These are phyloP conservation scores for Metschnikowia lunata DNA, from an alignment of 805 yeast species.

Conservation along the genomic window DNA sequence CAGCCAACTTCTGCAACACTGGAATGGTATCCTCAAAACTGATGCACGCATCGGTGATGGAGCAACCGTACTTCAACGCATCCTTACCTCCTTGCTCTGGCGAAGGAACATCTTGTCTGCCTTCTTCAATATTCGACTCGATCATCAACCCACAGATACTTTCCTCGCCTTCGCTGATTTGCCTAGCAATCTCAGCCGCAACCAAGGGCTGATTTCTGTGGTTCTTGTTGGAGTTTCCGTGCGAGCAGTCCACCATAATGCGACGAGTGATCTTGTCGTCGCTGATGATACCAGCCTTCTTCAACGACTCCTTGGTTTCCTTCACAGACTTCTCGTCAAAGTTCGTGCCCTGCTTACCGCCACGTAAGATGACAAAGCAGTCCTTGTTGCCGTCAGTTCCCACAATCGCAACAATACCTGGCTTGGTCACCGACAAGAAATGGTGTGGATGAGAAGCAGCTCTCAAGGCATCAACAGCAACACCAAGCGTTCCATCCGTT, in stretches of 20 bases:
- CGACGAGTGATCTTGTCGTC: conserved; percentile 45
- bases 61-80: conserved; percentile 83
- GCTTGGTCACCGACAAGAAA: conserved; percentile 95
- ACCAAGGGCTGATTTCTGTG: conserved; percentile 94
- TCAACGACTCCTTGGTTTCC: conserved; percentile 64
- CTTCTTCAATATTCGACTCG: conserved; percentile 88
- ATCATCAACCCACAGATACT: conserved; percentile 90
- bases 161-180: conserved; percentile 75
- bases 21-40: conserved; percentile 83
- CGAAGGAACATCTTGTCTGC: conserved; percentile 78
- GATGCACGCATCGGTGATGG: conserved; percentile 96
- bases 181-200: conserved; percentile 75
- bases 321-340: conserved; percentile 77
- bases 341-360: conserved; percentile 92
- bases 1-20: conserved; percentile 74
- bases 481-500: conserved; percentile 91
- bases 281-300: conserved; percentile 40
- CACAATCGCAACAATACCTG: conserved; percentile 94
- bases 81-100: conserved; percentile 42
- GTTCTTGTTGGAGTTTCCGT: conserved; percentile 94
- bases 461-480: conserved; percentile 89
- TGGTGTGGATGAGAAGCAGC: conserved; percentile 93
- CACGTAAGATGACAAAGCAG: conserved; percentile 92
- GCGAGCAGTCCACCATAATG: conserved; percentile 95
- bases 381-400: conserved; percentile 93